Conservation (phyloP, 139 green algal genomes). For the Chloropicon primus region DNA sequence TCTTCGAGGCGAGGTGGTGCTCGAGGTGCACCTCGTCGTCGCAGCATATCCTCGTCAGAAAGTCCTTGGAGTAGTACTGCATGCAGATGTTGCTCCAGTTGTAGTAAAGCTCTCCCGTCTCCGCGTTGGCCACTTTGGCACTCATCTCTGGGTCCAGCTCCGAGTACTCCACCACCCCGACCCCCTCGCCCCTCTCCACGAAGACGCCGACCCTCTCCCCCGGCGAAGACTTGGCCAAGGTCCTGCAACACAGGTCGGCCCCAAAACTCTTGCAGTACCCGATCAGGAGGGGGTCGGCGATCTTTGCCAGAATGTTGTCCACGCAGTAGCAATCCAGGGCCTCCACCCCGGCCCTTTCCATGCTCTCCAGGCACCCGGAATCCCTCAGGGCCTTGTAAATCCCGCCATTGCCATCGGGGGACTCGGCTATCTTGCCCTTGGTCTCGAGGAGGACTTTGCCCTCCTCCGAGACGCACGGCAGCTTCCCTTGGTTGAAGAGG, state of each 20-base stretch:
- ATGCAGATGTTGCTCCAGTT: conserved; percentile 90
- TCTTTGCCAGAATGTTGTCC: conserved; percentile 70
- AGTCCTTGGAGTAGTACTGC: conserved; percentile 76
- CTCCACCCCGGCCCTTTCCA: conserved; percentile 48
- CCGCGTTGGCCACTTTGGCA: background rate
- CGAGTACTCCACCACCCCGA: conserved; percentile 80
- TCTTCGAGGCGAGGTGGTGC: conserved; percentile 84
- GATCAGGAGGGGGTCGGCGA: conserved; percentile 65
- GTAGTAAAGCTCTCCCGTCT: conserved; percentile 18
- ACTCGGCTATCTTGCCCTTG: conserved; percentile 36
- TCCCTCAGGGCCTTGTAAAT: conserved; percentile 68
- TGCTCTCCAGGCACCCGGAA: conserved; percentile 41
- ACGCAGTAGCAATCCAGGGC: conserved; percentile 71
- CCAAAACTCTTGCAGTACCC: conserved; percentile 45
- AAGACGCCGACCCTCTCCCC: conserved; percentile 79
- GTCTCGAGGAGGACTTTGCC: conserved; percentile 70
- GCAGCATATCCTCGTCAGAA: conserved; percentile 38
- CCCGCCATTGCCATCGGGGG: conserved; percentile 91
- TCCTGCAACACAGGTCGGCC: conserved; percentile 23
- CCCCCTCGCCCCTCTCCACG: conserved; percentile 6
- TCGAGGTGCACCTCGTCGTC: background rate
- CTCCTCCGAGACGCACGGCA: conserved; percentile 69
- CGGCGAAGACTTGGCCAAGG: conserved; percentile 58
- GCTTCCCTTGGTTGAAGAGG: conserved; percentile 80
- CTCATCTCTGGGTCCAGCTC: conserved; percentile 24